These are phyloP conservation scores for Cadophora sp. DNA, from an alignment of 2,329 filamentous ascomycete species.

Conservation along the genomic window DNA sequence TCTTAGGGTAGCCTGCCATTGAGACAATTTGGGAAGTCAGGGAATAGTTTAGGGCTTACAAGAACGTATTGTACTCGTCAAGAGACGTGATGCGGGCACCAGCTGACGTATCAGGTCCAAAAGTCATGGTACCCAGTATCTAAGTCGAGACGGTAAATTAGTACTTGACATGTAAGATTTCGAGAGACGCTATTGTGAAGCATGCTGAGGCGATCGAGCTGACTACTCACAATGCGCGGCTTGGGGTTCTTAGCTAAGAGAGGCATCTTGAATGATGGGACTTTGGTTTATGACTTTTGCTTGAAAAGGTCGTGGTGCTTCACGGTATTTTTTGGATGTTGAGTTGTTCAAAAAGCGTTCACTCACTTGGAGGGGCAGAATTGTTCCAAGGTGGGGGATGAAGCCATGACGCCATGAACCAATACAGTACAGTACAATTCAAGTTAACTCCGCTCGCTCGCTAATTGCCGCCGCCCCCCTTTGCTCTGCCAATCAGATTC, in stretches of 20 bases:
- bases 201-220: neutral
- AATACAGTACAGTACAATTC: neutral
- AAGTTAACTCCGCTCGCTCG: neutral
- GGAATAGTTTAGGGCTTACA: slow-evolving; percentile 45
- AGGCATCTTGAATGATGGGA: slow-evolving; percentile 36
- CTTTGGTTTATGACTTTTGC: neutral
- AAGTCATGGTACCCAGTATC: slow-evolving; percentile 66
- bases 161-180: neutral
- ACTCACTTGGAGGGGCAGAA: neutral
- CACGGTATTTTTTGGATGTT: neutral
- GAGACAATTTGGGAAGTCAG: neutral
- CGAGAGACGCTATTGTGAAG: neutral
- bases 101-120: slow-evolving; percentile 66
- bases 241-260: slow-evolving; percentile 49
- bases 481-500: neutral
- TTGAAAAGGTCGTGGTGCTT: neutral
- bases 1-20: neutral
- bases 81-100: slow-evolving; percentile 76
- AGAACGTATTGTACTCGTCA: slow-evolving; percentile 71
- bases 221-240: slow-evolving; percentile 73
- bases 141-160: neutral
- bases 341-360: neutral
- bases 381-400: neutral
- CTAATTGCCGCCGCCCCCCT: too few relatives aligned
- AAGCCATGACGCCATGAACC: slow-evolving; percentile 9